A percentile compares a stretch with the other conserved stretches of the same genome.
Evolutionary conservation across 192 early-diverging fungal species (phyloP).

Genomic region (Entrophospora sp.): DNA sequence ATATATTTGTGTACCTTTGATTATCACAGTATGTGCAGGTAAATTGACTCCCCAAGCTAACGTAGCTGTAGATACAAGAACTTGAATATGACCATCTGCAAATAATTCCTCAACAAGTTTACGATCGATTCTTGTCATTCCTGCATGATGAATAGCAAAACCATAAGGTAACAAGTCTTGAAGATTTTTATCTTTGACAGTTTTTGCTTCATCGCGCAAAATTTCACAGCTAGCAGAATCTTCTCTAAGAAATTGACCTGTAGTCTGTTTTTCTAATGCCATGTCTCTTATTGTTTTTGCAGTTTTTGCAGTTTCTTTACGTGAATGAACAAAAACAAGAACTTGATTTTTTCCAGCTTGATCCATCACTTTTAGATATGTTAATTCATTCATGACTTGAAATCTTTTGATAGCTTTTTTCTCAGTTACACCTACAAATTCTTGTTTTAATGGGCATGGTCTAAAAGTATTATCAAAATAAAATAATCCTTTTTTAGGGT

Average conservation of each 20-base stretch:
- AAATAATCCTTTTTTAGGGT: slow-evolving; percentile 74
- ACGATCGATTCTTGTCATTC: slow-evolving; percentile 86
- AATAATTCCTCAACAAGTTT: slow-evolving; percentile 92
- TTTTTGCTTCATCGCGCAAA: slow-evolving; percentile 68
- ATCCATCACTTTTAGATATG: slow-evolving; percentile 90
- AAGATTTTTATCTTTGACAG: slow-evolving; percentile 75
- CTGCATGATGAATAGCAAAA: slow-evolving; percentile 94
- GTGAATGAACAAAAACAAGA: slow-evolving; percentile 93
- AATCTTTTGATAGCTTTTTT: slow-evolving; percentile 91
- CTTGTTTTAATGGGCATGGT: slow-evolving; percentile 91
- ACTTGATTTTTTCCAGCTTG: slow-evolving; percentile 74
- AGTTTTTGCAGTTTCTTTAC: slow-evolving; percentile 95
- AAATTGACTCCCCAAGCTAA: slow-evolving; percentile 99
- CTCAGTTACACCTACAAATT: slow-evolving; percentile 95
- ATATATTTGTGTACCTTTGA: slow-evolving; percentile 98
- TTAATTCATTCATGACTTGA: slow-evolving; percentile 95
- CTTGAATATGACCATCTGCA: slow-evolving; percentile 80
- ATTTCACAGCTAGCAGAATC: slow-evolving; percentile 82
- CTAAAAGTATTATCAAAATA: slow-evolving; percentile 88
- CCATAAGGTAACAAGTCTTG: slow-evolving; percentile 90
- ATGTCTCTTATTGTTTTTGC: slow-evolving; percentile 88
- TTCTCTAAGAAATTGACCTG: slow-evolving; percentile 70
- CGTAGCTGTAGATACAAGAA: slow-evolving; percentile 93
- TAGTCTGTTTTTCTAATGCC: slow-evolving; percentile 82
- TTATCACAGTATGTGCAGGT: slow-evolving; percentile 95